Evolutionary conservation across 305 asterid genomes (phyloP), one percentile per base, ranked within the genome.

Genomic region (Euphrasia arctica): DNA sequence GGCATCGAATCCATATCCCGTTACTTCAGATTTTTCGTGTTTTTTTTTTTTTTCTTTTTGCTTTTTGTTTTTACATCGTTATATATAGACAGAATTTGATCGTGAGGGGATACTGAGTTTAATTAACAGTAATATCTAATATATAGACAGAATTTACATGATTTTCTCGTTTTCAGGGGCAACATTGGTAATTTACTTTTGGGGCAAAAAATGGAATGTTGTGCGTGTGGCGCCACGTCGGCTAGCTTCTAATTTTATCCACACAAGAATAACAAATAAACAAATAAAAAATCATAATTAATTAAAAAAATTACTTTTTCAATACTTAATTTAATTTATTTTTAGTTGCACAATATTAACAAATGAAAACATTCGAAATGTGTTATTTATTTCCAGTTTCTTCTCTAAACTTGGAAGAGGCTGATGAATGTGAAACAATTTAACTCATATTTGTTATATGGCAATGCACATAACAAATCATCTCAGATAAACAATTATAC

Each of bases 1-100:
- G 81, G 85, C 66, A 70, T 60, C 60, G 85, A 78, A 61, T 90
- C 95, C 96, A 88, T 88, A 66, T 66, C 68, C 60, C 48, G 63
- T 47, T 13, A 1, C 55, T 55, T 22, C 11, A 11, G 60, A 45
- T 22, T 34, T 34, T 64, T 11, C 61, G 45, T 45, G n/a, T n/a
- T n/a, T n/a, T n/a, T n/a, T n/a, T n/a, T n/a, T n/a, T 4, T 47
- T 52, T 54, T 25, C 42, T 60, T 5, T n/a, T n/a, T 39, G 9
- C 5, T 13, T 52, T 5, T 0, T 3, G 5, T 15, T 52, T 4
- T 14, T 0, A 15, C 15, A 3, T 6, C 43, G 15, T 7, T 43
- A 9, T 31, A 5, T 58, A 32, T 58, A 2, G 4, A 25, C 3
- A 10, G 32, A 42, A 55, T 25, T 55, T 55, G 39, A 28, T 41